Evolutionary conservation across 495 filamentous ascomycete genomes (phyloP), one percentile per base, ranked within the genome.

Genomic region (Xylaria sp.): DNA sequence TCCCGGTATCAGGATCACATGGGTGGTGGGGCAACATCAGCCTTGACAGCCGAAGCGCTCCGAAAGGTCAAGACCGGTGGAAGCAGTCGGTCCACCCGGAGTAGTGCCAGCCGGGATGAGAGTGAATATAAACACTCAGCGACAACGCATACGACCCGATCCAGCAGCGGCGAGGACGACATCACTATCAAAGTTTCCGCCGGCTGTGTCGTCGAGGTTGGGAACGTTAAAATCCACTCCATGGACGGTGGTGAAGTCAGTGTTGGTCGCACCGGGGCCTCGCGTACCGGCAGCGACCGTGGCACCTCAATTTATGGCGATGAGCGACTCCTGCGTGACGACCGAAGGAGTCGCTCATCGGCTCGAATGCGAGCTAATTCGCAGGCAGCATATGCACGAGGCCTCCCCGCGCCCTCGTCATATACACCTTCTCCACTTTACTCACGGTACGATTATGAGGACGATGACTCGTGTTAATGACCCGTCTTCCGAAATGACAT

Each of bases 91-190:
- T 86, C 85, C 41, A 88, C 85, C 21, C 80, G 83, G 61, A 87
- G 84, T 78, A 87, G 80, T 53, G 83, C 73, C 8, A 88, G 86
- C 71, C 85, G 82, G 68, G 86, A 88, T 73, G 87, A 88, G 71
- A 88, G 86, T 74, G 87, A 88, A 29, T 88, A 85, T 72, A 82
- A 81, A 67, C 84, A 85, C 64, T 87, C 85, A 24, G 83, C 84
- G 1, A 87, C 86, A 11, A 87, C 86, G 11, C 82, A 85, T 31
- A 88, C 85, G n/a, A 88, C 85, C 17, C 77, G 84, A 52, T 79
- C 80, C 7, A 78, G 76, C 48, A 83, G 80, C 24, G 76, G 73
- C 58, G 84, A 85, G 63, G 85, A 88, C 55, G 85, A 87, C 71
- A 79, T 87, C 35, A 88, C 86, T 14, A 86, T 88, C 74, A 84